Evolutionary conservation across 768 basidiomycete genomes (phyloP).

Genomic region (Boletus barrowsii): DNA sequence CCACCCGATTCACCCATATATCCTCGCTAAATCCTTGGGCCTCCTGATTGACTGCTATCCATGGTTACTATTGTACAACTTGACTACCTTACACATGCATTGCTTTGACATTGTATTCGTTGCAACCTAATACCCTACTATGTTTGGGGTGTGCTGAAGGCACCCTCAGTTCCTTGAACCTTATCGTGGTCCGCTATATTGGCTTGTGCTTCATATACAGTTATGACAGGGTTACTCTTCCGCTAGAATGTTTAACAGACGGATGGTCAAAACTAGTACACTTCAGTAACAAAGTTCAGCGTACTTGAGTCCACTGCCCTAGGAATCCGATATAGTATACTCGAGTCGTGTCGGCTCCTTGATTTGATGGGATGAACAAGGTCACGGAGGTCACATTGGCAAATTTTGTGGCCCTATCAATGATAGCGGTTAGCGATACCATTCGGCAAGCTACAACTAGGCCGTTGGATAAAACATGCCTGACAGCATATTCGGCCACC

Average conservation of each 20-base stretch:
- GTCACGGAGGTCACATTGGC: constrained; percentile 79
- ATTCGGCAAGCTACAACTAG: background rate
- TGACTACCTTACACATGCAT: constrained; percentile 11
- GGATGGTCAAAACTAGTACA: background rate
- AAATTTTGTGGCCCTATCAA: constrained; percentile 76
- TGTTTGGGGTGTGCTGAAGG: constrained; percentile 45
- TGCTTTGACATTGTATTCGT: constrained; percentile 3
- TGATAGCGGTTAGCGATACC: background rate
- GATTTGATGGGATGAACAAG: constrained; percentile 75
- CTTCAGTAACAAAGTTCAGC: background rate
- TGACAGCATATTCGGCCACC: constrained; percentile 81
- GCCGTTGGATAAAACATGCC: constrained; percentile 43
- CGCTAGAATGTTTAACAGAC: constrained; percentile 43
- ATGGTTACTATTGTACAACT: background rate
- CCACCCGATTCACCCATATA: background rate
- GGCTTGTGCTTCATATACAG: constrained; percentile 85
- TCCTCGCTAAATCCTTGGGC: background rate
- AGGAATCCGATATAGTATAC: constrained; percentile 86
- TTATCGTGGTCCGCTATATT: constrained; percentile 87
- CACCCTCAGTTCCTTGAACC: constrained; percentile 74
- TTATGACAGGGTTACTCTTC: constrained; percentile 73
- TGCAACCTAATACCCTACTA: constrained; percentile 7
- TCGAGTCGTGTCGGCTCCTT: constrained; percentile 72
- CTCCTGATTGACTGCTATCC: background rate
- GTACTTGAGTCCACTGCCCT: constrained; percentile 79